Base-by-base conservation (phyloP, 2,329 filamentous ascomycete genomes). In the Tolypocladium tundrense region DNA sequence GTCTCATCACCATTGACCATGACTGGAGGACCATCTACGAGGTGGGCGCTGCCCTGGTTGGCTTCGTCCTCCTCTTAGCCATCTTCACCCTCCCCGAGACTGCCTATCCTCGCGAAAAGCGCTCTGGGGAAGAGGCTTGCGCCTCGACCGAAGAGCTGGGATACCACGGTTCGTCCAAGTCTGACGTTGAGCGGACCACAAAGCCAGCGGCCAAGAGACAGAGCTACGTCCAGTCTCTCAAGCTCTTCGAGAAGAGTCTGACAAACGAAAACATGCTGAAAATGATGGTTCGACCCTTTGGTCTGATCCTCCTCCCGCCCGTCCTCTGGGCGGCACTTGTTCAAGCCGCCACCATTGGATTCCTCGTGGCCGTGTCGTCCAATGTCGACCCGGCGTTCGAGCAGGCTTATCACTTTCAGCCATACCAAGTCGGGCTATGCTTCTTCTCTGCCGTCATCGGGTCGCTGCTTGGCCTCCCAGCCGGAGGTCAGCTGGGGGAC, bases 1-100 rank as follows among this genome's bases (percentile, higher is more conserved):
- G 78, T 1, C 64, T 81, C 6, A 79, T 83, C 60, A 77, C 77
- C 14, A 78, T 79, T 58, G 60, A 74, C 48, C 69, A 78, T 59
- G 57, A 67, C 37, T 83, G 80, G 79, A 69, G 79, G 33, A 72
- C 73, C 42, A 81, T 82, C 55, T 82, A 82, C 63, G 74, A 79
- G 62, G 73, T 82, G 11, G 75, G 76, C 6, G 67, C 75, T 3
- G 79, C 74, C n/a, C 65, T 84, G 14, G 72, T 84, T 52, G 80
- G 77, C 14, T 61, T 72, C 10, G 69, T 77, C 31, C 75, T 79
- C 1, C 55, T 82, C 1, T 61, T 83, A 2, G 73, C 78, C 9
- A 68, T 80, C 62, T 76, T 84, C 58, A 78, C 78, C 7, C 79
- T 84, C 55, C 81, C 81, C 0, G 81, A 84, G 65, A 84, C 80